These are phyloP conservation scores for Populus euphratica DNA, from an alignment of 345 rosid species.

Conservation along the genomic window DNA sequence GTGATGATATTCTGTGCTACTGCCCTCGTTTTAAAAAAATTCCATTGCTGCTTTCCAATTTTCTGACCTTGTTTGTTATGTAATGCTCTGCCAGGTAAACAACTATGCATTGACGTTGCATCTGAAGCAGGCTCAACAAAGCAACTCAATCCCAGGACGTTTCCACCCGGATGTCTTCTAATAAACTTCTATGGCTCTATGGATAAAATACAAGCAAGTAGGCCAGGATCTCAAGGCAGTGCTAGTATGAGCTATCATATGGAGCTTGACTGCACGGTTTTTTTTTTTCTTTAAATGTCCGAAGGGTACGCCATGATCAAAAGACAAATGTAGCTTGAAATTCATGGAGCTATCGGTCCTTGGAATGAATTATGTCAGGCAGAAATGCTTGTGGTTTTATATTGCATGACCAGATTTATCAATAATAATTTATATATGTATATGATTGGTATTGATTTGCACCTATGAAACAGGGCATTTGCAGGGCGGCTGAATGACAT, in stretches of 20 bases:
- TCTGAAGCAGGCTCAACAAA: slow-evolving; percentile 38
- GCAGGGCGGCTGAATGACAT: not conserved
- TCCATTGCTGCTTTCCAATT: not conserved
- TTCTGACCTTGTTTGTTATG: not conserved
- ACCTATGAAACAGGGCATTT: not conserved
- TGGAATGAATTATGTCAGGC: not conserved
- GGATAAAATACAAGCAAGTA: not conserved
- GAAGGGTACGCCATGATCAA: not conserved
- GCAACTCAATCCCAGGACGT: slow-evolving; percentile 49
- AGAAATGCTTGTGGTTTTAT: not conserved
- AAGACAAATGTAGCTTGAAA: not conserved
- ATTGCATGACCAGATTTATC: not conserved
- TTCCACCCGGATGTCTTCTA: slow-evolving; percentile 82
- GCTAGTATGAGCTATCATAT: not conserved
- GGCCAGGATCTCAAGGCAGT: not conserved
- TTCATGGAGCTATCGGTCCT: not conserved
- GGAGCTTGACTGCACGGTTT: not conserved
- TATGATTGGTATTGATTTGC: not conserved
- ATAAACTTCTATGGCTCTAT: not conserved
- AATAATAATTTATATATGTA: not conserved
- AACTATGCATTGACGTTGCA: slow-evolving; percentile 76
- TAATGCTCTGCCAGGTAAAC: slow-evolving; percentile 42
- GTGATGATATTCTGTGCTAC: not conserved
- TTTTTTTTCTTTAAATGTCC: not conserved
- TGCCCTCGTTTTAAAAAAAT: not conserved